A percentile compares a stretch with the other conserved stretches of the same genome.
Evolutionary conservation across 768 basidiomycete species (phyloP).

Genomic region (Collybia nuda): DNA sequence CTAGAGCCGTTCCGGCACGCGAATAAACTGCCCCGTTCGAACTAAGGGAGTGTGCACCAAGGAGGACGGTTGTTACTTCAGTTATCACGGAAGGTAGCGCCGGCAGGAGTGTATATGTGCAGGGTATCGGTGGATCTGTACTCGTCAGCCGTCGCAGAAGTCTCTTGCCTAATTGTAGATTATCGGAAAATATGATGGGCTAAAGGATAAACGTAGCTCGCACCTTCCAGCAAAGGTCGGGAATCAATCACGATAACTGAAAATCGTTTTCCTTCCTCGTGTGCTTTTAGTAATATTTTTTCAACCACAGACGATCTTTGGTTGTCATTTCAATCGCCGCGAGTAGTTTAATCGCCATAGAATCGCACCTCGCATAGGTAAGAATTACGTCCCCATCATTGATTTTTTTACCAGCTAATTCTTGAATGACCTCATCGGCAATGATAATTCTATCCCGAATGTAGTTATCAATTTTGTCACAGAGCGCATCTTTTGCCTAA

Average conservation of each 20-base stretch:
- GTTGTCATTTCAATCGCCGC: conserved; percentile 4
- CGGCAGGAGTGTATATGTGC: conserved; percentile 90
- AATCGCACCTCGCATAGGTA: conserved; percentile 82
- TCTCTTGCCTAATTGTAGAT: conserved; percentile 60
- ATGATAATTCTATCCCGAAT: conserved; percentile 91
- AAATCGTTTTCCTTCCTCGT: conserved; percentile 72
- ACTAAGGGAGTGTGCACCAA: conserved; percentile 93
- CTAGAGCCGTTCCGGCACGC: conserved; percentile 91
- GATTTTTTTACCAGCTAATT: conserved; percentile 88
- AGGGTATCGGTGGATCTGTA: conserved; percentile 62
- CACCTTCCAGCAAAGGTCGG: conserved; percentile 91
- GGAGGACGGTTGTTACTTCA: conserved; percentile 79
- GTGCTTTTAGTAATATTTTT: conserved; percentile 79
- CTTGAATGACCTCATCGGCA: conserved; percentile 92
- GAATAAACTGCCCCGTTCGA: conserved; percentile 94
- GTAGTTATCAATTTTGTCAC: conserved; percentile 87
- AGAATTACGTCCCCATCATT: conserved; percentile 91
- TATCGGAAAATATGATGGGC: conserved; percentile 1
- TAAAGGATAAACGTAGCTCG: not conserved
- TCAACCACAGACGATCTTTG: conserved; percentile 92
- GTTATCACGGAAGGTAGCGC: conserved; percentile 79
- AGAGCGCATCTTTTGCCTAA: conserved; percentile 86
- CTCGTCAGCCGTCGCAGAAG: conserved; percentile 69
- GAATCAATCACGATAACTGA: conserved; percentile 94
- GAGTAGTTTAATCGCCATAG: not conserved